Evolutionary conservation across 768 basidiomycete genomes (phyloP), one percentile per base, ranked within the genome.

Genomic region (Amanita thiersii): DNA sequence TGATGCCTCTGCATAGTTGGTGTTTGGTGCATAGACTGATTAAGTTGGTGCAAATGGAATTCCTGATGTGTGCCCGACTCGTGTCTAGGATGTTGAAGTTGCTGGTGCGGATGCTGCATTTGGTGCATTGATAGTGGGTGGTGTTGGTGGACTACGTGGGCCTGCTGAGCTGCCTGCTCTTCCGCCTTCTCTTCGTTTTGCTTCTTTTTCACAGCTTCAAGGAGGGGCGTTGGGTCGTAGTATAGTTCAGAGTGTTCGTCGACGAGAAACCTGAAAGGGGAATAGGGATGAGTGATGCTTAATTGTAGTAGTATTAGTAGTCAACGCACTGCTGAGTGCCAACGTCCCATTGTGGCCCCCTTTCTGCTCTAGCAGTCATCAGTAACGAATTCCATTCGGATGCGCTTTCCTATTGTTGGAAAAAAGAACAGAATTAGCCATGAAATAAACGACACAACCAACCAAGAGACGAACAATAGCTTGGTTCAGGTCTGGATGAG

Each of bases 261-360:
- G 2, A 86, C 79, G n/a, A 78, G 68, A 55, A 86, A 89, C 50
- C 86, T 89, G 45, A 25, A 19, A 20, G 37, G 25, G 9, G 36
- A 39, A 29, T 26, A 36, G 33, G 25, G 26, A 12, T 26, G 46
- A 31, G 14, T 45, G 17, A 31, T n/a, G 23, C 8, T 8, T n/a
- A 6, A 21, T 11, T 31, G 43, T 17, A 20, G 11, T 17, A 7
- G 2, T 10, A 35, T 20, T 25, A 34, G 14, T 4, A 11, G 45
- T 36, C 35, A n/a, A 70, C 83, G 50, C 50, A 89, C 87, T 84
- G 80, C 56, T 90, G 86, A 10, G 87, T 87, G 12, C 84, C 84
- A 28, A 88, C 68, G 56, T 90, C 87, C 86, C 86, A 90, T 52
- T 88, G 86, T 3, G 87, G 87, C 0, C 87, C 87, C 46, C 87